Evolutionary conservation across 2,329 filamentous ascomycete species (phyloP), one percentile per base, ranked within the genome.

Genomic region (Xylaria polymorpha): DNA sequence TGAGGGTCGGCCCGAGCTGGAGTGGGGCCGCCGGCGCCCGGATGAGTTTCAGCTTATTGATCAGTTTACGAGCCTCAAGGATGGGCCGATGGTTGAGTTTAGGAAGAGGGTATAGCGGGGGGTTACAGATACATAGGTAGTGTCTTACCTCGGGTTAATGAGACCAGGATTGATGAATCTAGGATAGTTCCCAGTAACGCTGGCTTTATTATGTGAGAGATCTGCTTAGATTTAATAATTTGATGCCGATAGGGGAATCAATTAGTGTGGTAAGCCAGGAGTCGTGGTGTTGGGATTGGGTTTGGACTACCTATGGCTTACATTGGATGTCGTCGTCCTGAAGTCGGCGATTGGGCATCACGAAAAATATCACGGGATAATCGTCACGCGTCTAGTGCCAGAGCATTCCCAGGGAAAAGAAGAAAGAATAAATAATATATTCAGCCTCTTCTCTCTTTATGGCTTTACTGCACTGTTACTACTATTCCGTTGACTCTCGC

Each of bases 41-140:
- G 81, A 76, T 1, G 92, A 94, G 83, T 92, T 90, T 79, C 91
- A 93, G 82, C 81, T 93, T 66, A 81, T 86, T 61, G 92, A 94
- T 77, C 90, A 88, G 20, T 94, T 94, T 79, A 92, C 91, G 39
- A 92, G 90, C 74, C 83, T 87, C 74, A 94, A 93, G 82, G 86
- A 91, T 75, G 92, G 92, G 0, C 89, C 90, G 0, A 84, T 92
- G 81, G 82, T 93, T 66, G 87, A 92, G 81, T 91, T 91, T 74
- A 77, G 82, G 74, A 81, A 71, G 66, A 66, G 76, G 20, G 50
- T 64, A 25, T 77, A 29, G 35, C 68, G 32, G 5, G 32, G n/a
- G 7, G 32, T 39, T n/a, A n/a, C n/a, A n/a, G n/a, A 20, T 37
- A 35, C 5, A 35, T 53, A 9, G 25, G 25, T 29, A 29, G 25